These are phyloP conservation scores for Russula earlei DNA, from an alignment of 768 basidiomycete species.

Conservation along the genomic window DNA sequence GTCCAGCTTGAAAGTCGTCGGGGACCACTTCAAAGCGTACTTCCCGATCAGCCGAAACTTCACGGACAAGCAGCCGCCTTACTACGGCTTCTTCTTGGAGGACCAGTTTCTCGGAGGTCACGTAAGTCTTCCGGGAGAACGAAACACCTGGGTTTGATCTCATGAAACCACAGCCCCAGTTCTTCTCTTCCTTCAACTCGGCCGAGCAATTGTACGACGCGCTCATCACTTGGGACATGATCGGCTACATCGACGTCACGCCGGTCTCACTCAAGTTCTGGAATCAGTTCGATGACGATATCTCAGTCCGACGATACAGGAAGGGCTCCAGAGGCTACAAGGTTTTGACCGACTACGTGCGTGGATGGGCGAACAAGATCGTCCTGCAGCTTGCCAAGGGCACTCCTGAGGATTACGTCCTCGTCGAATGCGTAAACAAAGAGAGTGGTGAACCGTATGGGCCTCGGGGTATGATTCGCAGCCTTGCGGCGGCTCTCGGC, in stretches of 20 bases:
- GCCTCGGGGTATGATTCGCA: constrained; percentile 16
- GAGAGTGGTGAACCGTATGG: constrained; percentile 4
- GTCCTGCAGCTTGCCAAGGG: constrained; percentile 10
- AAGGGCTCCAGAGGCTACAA: background rate
- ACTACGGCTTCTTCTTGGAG: constrained; percentile 12
- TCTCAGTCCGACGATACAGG: background rate
- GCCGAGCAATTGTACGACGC: constrained; percentile 27
- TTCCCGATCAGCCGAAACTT: constrained; percentile 8
- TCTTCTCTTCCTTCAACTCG: constrained; percentile 24
- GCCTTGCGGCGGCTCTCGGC: constrained; percentile 10
- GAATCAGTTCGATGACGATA: background rate
- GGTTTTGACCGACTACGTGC: background rate
- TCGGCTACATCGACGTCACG: constrained; percentile 23
- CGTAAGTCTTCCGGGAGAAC: background rate
- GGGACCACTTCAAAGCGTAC: constrained; percentile 5
- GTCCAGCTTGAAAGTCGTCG: constrained; percentile 13
- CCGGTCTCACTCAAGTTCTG: constrained; percentile 27
- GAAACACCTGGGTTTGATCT: background rate
- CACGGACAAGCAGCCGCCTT: constrained; percentile 3
- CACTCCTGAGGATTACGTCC: constrained; percentile 12
- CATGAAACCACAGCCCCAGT: constrained; percentile 21
- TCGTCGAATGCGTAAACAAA: constrained; percentile 4
- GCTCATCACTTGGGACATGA: constrained; percentile 22
- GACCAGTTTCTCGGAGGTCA: constrained; percentile 7
- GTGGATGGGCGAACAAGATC: constrained; percentile 13